Evolutionary conservation across 805 yeast genomes (phyloP), one percentile per base, ranked within the genome.

Genomic region (Blastobotrys peoriensis): DNA sequence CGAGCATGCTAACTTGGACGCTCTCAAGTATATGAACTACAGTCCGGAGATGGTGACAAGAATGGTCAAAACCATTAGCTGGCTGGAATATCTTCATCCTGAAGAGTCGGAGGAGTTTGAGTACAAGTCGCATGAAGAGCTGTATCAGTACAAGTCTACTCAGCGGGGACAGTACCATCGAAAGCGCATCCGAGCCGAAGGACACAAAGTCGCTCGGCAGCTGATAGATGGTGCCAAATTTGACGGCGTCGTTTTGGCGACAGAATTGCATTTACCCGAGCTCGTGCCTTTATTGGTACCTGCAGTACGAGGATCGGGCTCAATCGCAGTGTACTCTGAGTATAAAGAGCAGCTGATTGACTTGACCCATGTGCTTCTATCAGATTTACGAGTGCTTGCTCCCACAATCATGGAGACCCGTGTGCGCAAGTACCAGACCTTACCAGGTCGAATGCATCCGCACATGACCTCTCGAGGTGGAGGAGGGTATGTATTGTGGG

Each of bases 391-490:
- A 38, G 76, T 86, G 6, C 68, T 93, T 54, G 91, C 93, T 0
- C 95, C 97, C 3, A 77, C 86, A 13, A 78, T 91, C 18, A 72
- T 76, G 50, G 96, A 89, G 62, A 78, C 94, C 1, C 73, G 86
- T 50, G 93, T 84, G 9, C 76, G 97, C 51, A 81, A 81, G 40
- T 89, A 83, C 61, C 99, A 93, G 68, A 87, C 97, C 2, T 78
- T 91, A 22, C 86, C 95, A 16, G 98, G 98, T 5, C 80, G 94
- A 60, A 70, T 91, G 57, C 99, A 93, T 63, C 99, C 99, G 0
- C 60, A 81, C 48, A 93, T 93, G 99, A 86, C 97, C 0, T 80
- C 83, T 73, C 75, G 86, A 56, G 88, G 95, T 4, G 89, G 83
- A 46, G 98, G 97, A 27, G 99, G 99, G 0, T 91, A 79, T 61